Evolutionary conservation across 495 filamentous ascomycete species (phyloP).

Genomic region (Achaetomiella virescens): DNA sequence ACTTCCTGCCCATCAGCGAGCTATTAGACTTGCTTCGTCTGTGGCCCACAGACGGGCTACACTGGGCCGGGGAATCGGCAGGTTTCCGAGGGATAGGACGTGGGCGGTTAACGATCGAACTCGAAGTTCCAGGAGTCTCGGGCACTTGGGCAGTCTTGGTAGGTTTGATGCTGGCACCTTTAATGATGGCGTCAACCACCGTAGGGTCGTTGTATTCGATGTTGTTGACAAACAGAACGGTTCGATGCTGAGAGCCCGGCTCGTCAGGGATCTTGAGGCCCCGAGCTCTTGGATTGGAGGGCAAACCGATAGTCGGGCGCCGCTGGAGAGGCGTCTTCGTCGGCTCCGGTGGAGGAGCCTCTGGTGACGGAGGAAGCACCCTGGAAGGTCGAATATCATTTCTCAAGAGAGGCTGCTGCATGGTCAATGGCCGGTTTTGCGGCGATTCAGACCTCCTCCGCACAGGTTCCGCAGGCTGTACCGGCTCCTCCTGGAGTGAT

Average conservation of each 20-base stretch:
- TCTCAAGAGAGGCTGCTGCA: constrained; percentile 6
- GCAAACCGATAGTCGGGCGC: constrained; percentile 44
- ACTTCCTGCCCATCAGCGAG: constrained; percentile 37
- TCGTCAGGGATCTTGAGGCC: constrained; percentile 32
- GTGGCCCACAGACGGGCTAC: constrained; percentile 26
- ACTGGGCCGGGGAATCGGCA: constrained; percentile 32
- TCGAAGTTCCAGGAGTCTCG: constrained; percentile 20
- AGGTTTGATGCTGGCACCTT: constrained; percentile 27
- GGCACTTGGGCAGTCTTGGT: constrained; percentile 19
- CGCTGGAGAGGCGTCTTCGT: constrained; percentile 39
- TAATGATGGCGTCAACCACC: constrained; percentile 41
- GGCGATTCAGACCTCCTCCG: neutral
- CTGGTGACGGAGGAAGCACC: constrained; percentile 27
- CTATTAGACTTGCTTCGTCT: constrained; percentile 41
- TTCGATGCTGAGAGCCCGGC: constrained; percentile 31
- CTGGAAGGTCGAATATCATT: constrained; percentile 31
- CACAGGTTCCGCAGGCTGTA: neutral
- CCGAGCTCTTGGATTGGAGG: constrained; percentile 44
- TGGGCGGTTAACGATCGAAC: constrained; percentile 45
- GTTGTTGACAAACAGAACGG: constrained; percentile 48
- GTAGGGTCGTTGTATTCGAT: constrained; percentile 45
- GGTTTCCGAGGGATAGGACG: constrained; percentile 46
- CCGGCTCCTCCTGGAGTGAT: constrained; percentile 4
- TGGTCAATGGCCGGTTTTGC: neutral
- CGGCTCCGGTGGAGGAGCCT: constrained; percentile 28